These are phyloP conservation scores for Polygonum aviculare DNA, from an alignment of 148 eudicot genomes.

Conservation along the genomic window DNA sequence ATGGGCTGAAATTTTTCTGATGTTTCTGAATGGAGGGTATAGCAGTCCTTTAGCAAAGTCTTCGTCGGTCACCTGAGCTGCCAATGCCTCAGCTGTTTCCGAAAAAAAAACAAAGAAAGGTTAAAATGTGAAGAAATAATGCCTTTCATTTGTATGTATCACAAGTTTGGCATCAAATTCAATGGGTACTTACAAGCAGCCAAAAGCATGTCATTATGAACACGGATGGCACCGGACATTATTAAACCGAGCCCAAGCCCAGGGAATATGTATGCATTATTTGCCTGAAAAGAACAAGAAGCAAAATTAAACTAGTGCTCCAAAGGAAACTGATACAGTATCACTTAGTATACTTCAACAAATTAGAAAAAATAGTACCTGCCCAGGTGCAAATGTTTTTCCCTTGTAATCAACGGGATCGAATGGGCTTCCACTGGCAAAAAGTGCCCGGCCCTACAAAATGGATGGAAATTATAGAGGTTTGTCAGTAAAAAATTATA, in stretches of 20 bases:
- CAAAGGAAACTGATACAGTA: background rate
- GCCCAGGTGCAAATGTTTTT: constrained; percentile 60
- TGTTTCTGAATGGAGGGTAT: constrained; percentile 67
- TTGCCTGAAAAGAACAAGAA: constrained; percentile 40
- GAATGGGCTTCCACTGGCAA: constrained; percentile 97
- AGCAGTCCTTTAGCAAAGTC: constrained; percentile 64
- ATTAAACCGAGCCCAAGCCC: constrained; percentile 93
- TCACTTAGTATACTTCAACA: background rate
- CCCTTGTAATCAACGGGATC: constrained; percentile 70
- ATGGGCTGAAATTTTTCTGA: constrained; percentile 80
- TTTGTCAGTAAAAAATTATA: background rate
- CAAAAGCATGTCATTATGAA: constrained; percentile 96
- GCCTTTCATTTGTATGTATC: background rate
- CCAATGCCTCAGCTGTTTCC: constrained; percentile 80
- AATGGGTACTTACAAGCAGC: constrained; percentile 74
- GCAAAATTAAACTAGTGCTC: background rate
- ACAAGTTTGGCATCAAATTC: background rate
- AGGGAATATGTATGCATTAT: constrained; percentile 97
- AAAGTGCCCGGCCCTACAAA: constrained; percentile 83
- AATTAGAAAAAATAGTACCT: constrained; percentile 30
- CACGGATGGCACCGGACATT: constrained; percentile 96
- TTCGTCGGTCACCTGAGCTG: constrained; percentile 71
- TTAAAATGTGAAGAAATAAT: background rate
- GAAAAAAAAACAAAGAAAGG: background rate
- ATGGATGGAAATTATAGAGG: background rate